Evolutionary conservation across 441 rosid genomes (phyloP).

Genomic region (Gossypium davidsonii): DNA sequence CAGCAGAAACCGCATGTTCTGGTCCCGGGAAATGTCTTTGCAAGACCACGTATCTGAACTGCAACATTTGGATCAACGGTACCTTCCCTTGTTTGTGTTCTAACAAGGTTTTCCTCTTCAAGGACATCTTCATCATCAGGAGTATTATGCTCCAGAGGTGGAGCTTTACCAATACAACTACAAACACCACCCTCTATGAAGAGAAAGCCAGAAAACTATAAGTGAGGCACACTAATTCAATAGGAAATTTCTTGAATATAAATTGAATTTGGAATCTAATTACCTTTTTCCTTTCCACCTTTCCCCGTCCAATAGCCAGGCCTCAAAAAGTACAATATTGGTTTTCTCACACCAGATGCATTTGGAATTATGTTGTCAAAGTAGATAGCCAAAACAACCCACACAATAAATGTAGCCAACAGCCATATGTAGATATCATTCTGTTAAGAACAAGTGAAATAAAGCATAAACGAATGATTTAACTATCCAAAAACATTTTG

Average conservation of each 20-base stretch:
- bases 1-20: constrained; percentile 52
- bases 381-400: constrained; percentile 78
- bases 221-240: constrained; percentile 17
- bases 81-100: constrained; percentile 44
- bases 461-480: constrained; percentile 10
- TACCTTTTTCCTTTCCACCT: constrained; percentile 71
- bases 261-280: constrained; percentile 13
- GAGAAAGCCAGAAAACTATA: constrained; percentile 9
- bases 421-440: constrained; percentile 67
- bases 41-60: constrained; percentile 81
- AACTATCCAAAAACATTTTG: neutral
- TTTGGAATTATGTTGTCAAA: constrained; percentile 79
- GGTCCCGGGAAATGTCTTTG: constrained; percentile 75
- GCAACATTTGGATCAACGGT: constrained; percentile 51
- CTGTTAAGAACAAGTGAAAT: constrained; percentile 39
- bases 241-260: neutral
- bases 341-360: constrained; percentile 74
- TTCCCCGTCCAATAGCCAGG: constrained; percentile 88
- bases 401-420: constrained; percentile 43
- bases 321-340: constrained; percentile 59
- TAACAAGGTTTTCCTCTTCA: constrained; percentile 71
- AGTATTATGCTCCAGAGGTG: constrained; percentile 39
- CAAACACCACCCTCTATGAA: constrained; percentile 76
- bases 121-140: constrained; percentile 87
- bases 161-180: constrained; percentile 63